These are phyloP conservation scores for Coemansia sp. DNA, from an alignment of 192 early-diverging fungal genomes.

Conservation along the genomic window DNA sequence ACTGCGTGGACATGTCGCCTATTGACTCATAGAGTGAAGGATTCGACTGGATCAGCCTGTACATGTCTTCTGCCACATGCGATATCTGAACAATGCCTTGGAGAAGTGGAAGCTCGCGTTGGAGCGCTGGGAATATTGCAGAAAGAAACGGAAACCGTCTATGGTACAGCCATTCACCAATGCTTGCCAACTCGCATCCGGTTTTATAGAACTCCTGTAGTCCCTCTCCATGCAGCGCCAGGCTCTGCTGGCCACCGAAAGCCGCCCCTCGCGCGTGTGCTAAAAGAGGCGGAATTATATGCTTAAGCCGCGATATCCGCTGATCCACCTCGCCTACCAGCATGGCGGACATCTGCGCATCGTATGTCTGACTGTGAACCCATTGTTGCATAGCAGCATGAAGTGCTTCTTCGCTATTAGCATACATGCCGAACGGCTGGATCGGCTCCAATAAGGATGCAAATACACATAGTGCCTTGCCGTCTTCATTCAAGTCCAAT, in stretches of 20 bases:
- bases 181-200: constrained; percentile 23
- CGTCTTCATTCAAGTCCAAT: not conserved
- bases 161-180: constrained; percentile 48
- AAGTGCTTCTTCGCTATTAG: constrained; percentile 9
- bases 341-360: constrained; percentile 17
- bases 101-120: constrained; percentile 27
- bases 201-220: constrained; percentile 36
- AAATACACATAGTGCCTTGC: constrained; percentile 7
- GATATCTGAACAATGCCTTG: constrained; percentile 26
- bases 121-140: constrained; percentile 24
- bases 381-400: constrained; percentile 35
- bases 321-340: constrained; percentile 13
- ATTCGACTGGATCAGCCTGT: constrained; percentile 20
- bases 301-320: constrained; percentile 25
- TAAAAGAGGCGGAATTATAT: constrained; percentile 23
- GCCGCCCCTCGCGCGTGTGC: constrained; percentile 8
- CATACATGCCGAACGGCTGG: not conserved
- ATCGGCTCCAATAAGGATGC: constrained; percentile 17
- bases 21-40: constrained; percentile 25
- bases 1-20: constrained; percentile 25
- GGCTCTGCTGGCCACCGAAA: not conserved
- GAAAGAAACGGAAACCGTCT: constrained; percentile 28
- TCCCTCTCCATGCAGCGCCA: constrained; percentile 19
- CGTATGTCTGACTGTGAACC: constrained; percentile 23
- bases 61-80: constrained; percentile 40